Base-by-base conservation (phyloP, 768 basidiomycete species). In the Gloeopeniophorella convolvens region DNA sequence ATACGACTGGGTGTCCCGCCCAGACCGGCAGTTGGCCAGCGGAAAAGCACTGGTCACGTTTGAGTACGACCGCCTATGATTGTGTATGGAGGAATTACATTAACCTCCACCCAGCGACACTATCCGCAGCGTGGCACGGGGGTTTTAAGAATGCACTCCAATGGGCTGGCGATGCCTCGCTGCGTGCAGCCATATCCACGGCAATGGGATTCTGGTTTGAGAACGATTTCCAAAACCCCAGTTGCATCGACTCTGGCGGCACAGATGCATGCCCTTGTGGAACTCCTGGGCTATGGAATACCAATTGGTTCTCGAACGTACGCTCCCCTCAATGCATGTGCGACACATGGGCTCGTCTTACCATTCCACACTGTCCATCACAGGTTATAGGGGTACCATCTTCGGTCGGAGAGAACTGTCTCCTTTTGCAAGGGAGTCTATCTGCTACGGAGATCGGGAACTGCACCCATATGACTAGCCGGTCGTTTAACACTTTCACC, bases 11-110 rank as follows among this genome's bases (percentile, higher is more conserved):
- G 6, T 85, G 84, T 54, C 60, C 63, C 34, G 83, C 80, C 5
- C 73, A 73, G 47, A 70, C 77, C 10, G 83, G 82, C 5, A 85
- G 82, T 56, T 85, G 84, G 84, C 82, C 82, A 8, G 82, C 82
- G 11, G 70, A 78, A 62, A 62, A 55, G 1, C 82, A 85, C 55
- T 83, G 79, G 66, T 32, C 42, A 10, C 54, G 67, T 13, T 50
- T 66, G 9, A 56, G 67, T 65, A 44, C 41, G 53, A 49, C 28
- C 5, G 12, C 10, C 15, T 28, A 10, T 54, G n/a, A 36, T 12
- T 8, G 42, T 27, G 20, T 13, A 3, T 18, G 3, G 3, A 2
- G n/a, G 18, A 9, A 15, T 32, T 41, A 30, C 10, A 18, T 34
- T n/a, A 15, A 23, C n/a, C 18, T 4, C 24, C 10, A 26, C n/a